These are phyloP conservation scores for Moricandia arvensis DNA, from an alignment of 345 rosid genomes.

Conservation along the genomic window DNA sequence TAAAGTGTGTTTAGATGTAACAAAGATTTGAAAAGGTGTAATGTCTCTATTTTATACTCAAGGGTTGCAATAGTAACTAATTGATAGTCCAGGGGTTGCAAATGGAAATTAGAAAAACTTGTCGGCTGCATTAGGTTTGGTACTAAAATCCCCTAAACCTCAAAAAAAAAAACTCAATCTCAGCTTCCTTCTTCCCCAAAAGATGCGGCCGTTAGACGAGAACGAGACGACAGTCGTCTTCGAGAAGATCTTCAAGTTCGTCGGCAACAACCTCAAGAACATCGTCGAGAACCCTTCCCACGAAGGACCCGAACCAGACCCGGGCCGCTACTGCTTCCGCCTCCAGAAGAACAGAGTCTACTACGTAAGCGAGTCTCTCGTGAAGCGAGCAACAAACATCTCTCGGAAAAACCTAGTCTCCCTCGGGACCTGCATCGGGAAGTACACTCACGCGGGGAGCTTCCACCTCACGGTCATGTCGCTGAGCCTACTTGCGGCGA, in stretches of 20 bases:
- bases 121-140: too few relatives aligned
- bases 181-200: background rate
- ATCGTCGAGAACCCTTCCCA: constrained; percentile 81
- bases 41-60: too few relatives aligned
- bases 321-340: constrained; percentile 91
- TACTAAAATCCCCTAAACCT: too few relatives aligned
- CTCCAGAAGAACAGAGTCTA: constrained; percentile 78
- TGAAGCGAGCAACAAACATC: constrained; percentile 82
- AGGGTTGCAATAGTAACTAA: too few relatives aligned
- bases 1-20: too few relatives aligned
- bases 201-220: constrained; percentile 86
- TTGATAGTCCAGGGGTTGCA: too few relatives aligned
- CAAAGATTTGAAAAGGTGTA: too few relatives aligned
- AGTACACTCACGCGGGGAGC: constrained; percentile 70
- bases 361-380: constrained; percentile 78
- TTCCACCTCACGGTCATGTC: constrained; percentile 76
- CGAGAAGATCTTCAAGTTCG: constrained; percentile 79
- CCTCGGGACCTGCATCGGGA: constrained; percentile 80
- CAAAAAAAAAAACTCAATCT: too few relatives aligned
- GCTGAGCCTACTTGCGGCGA: constrained; percentile 60
- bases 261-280: constrained; percentile 89
- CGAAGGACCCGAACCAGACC: constrained; percentile 71
- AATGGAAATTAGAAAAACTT: too few relatives aligned
- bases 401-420: constrained; percentile 60
- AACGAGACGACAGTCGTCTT: constrained; percentile 79